Evolutionary conservation across 2,329 filamentous ascomycete species (phyloP).

Genomic region (Colletotrichum incanum): DNA sequence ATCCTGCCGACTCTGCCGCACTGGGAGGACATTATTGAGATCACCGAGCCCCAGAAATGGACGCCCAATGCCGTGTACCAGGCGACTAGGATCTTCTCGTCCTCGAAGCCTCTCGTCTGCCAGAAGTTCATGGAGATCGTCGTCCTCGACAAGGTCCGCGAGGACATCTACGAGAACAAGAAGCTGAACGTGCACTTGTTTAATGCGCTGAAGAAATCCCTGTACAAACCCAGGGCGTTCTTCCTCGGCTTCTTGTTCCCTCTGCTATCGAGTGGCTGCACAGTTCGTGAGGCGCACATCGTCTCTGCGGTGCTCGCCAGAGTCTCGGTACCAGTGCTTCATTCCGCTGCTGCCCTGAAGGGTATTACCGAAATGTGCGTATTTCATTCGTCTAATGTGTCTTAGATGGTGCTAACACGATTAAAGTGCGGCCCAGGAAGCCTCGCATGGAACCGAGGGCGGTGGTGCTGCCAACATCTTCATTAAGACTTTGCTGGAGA

Average conservation of each 20-base stretch:
- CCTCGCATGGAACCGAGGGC: slow-evolving; percentile 84
- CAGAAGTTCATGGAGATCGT: slow-evolving; percentile 91
- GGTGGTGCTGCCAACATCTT: slow-evolving; percentile 96
- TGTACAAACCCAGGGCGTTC: slow-evolving; percentile 96
- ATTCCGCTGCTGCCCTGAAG: slow-evolving; percentile 92
- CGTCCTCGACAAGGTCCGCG: slow-evolving; percentile 89
- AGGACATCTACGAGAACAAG: slow-evolving; percentile 94
- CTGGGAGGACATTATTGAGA: slow-evolving; percentile 89
- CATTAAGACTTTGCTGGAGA: slow-evolving; percentile 92
- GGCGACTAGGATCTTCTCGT: slow-evolving; percentile 93
- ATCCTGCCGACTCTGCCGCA: slow-evolving; percentile 92
- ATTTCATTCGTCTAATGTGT: too few relatives aligned
- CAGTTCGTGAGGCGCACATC: slow-evolving; percentile 91
- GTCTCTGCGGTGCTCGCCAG: slow-evolving; percentile 88
- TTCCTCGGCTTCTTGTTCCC: slow-evolving; percentile 93
- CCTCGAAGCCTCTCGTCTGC: slow-evolving; percentile 83
- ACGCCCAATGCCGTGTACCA: slow-evolving; percentile 87
- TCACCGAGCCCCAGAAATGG: slow-evolving; percentile 84
- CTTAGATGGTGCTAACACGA: slow-evolving; percentile 8
- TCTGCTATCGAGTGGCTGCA: slow-evolving; percentile 88
- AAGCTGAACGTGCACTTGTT: slow-evolving; percentile 97
- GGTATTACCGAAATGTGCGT: slow-evolving; percentile 86
- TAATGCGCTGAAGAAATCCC: slow-evolving; percentile 90
- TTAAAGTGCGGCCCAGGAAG: slow-evolving; percentile 81
- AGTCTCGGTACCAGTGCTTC: slow-evolving; percentile 90